Evolutionary conservation across 306 rosid genomes (phyloP).

Genomic region (Styphnolobium japonicum): DNA sequence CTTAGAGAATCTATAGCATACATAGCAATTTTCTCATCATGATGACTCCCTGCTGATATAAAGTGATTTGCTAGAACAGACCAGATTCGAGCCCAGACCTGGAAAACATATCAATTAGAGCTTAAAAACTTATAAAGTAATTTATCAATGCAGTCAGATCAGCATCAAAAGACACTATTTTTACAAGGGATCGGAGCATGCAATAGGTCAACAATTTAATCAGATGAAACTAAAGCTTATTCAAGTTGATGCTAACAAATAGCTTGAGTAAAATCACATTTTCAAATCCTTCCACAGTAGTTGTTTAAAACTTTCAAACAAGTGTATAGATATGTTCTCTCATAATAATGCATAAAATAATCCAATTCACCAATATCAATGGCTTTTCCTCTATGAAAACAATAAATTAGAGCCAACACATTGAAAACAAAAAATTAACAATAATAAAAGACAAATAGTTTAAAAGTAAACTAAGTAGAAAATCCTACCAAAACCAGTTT

Average conservation of each 20-base stretch:
- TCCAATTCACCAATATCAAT: neutral
- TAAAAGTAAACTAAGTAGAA: neutral
- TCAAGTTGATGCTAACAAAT: neutral
- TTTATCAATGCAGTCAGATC: neutral
- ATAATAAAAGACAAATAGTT: neutral
- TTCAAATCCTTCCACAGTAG: neutral
- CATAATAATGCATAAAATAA: slow-evolving; percentile 7
- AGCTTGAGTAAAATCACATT: slow-evolving; percentile 16
- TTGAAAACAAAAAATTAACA: neutral
- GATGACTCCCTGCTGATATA: slow-evolving; percentile 97
- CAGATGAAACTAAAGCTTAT: neutral
- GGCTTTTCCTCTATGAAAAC: neutral
- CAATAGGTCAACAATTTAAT: neutral
- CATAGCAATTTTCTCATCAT: slow-evolving; percentile 93
- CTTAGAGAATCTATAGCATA: slow-evolving; percentile 96
- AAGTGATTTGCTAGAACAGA: slow-evolving; percentile 93
- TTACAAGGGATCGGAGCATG: neutral
- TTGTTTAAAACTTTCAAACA: neutral
- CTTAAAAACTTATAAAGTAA: slow-evolving; percentile 16
- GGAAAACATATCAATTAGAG: slow-evolving; percentile 34
- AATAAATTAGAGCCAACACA: slow-evolving; percentile 8
- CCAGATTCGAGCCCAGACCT: slow-evolving; percentile 99
- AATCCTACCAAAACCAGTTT: slow-evolving; percentile 8
- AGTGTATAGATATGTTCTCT: neutral
- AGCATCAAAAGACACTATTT: slow-evolving; percentile 16